Base-by-base conservation (phyloP, 441 rosid genomes). In the Rhodomyrtus psidioides region DNA sequence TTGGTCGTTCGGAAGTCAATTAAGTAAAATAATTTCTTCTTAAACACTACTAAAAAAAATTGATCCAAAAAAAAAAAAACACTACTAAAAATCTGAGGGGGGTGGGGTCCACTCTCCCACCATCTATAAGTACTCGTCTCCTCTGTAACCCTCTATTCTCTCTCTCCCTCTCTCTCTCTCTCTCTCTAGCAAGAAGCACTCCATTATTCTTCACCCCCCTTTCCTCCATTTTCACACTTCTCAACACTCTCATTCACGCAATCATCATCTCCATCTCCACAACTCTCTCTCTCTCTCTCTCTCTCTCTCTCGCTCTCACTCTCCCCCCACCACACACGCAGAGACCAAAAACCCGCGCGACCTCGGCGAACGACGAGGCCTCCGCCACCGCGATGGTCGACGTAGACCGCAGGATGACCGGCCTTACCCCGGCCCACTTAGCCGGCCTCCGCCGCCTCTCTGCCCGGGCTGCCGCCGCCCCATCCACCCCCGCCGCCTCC, bases 401-500 rank as follows among this genome's bases (percentile, higher is more conserved):
- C 93, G 98, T 97, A 34, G 99, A 97, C 95, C 94, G 98, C 91
- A 93, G 98, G 79, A 91, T 96, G 95, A 83, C 94, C 90, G 96
- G 98, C 88, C 96, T 97, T 12, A 95, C 94, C 62, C 99, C 98
- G 91, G 93, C 96, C 39, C 98, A 97, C 87, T 84, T 94, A 15
- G 99, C 99, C 12, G 99, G 98, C 49, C 91, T 96, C 60, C 99
- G 98, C 86, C 98, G 99, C 62, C 95, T 97, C 81, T 97, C 98
- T 5, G 99, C 98, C 42, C 90, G 98, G 0, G 99, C 99, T 26
- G 93, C 99, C 58, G 97, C 97, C 58, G 93, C 98, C 15, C 90
- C 95, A 9, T 58, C 96, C 9, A 60, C 74, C 74, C 74, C 74
- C 12, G 59, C 94, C 15, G 87, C 88, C 30, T 91, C 96, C 1